Evolutionary conservation across 1,139 yeast genomes (phyloP).

Genomic region (Lodderomyces orthopsilosis): DNA sequence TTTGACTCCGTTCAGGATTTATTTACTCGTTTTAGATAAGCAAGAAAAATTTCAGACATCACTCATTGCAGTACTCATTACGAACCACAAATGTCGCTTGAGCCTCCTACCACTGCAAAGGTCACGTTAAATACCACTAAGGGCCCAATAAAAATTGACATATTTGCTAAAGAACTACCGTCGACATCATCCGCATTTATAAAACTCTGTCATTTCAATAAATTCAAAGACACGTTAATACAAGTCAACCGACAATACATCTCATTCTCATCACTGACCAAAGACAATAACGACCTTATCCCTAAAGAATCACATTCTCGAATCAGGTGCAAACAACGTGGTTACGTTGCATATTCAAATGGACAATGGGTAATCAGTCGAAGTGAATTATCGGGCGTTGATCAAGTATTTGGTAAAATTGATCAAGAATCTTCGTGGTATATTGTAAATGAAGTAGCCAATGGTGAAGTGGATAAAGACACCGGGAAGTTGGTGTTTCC

Average conservation of each 20-base stretch:
- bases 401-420: conserved; percentile 62
- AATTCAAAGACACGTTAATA: not conserved
- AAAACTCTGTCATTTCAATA: conserved; percentile 10
- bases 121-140: conserved; percentile 55
- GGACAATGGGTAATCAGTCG: conserved; percentile 8
- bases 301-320: conserved; percentile 56
- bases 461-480: conserved; percentile 23
- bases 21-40: not conserved
- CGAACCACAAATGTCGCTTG: conserved; percentile 26
- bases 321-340: conserved; percentile 36
- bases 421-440: conserved; percentile 55
- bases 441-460: conserved; percentile 51
- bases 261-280: conserved; percentile 31
- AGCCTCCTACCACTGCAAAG: conserved; percentile 63
- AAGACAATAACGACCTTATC: conserved; percentile 8
- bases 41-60: not conserved
- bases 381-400: conserved; percentile 1
- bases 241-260: conserved; percentile 17
- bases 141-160: conserved; percentile 58
- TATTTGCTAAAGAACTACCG: conserved; percentile 76
- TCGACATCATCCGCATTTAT: conserved; percentile 47
- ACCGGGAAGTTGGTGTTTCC: conserved; percentile 53
- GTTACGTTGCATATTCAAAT: conserved; percentile 44
- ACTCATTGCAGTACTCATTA: not conserved
- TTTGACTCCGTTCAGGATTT: no score